Conservation (phyloP, 495 filamentous ascomycete genomes). For the Penicillium arizonense region DNA sequence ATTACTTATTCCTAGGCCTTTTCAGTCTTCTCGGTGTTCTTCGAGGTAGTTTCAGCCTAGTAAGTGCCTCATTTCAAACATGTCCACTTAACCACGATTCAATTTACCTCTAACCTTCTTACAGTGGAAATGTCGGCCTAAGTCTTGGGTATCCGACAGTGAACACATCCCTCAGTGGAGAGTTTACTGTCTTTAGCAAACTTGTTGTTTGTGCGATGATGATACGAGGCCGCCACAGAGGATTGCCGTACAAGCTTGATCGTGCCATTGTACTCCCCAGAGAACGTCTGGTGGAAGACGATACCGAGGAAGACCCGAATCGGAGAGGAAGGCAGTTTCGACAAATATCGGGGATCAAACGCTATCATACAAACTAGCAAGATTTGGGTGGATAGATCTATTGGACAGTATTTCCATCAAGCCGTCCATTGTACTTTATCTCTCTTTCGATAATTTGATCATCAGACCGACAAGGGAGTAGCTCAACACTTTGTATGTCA, state of each 20-base stretch:
- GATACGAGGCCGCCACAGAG: conserved; percentile 85
- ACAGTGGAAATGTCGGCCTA: conserved; percentile 78
- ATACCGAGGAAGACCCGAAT: background rate
- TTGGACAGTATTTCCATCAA: too few relatives aligned
- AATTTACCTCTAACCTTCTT: conserved; percentile 12
- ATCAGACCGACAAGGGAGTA: too few relatives aligned
- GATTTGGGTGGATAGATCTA: too few relatives aligned
- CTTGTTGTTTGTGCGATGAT: conserved; percentile 86
- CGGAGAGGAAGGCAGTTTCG: too few relatives aligned
- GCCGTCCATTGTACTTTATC: too few relatives aligned
- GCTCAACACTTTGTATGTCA: too few relatives aligned
- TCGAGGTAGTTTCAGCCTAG: conserved; percentile 85
- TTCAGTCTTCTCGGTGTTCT: conserved; percentile 70
- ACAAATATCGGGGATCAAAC: too few relatives aligned
- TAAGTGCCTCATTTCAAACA: conserved; percentile 8
- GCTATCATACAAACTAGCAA: too few relatives aligned
- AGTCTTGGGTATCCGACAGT: conserved; percentile 71
- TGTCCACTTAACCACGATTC: background rate
- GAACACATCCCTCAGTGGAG: conserved; percentile 68
- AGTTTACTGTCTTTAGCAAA: conserved; percentile 76
- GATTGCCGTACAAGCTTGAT: conserved; percentile 85
- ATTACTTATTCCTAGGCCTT: conserved; percentile 16
- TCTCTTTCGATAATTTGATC: too few relatives aligned
- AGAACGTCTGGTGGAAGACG: conserved; percentile 51
- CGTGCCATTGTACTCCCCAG: conserved; percentile 77